Base-by-base conservation (phyloP, 2,329 filamentous ascomycete genomes). In the Alternaria gaisen region DNA sequence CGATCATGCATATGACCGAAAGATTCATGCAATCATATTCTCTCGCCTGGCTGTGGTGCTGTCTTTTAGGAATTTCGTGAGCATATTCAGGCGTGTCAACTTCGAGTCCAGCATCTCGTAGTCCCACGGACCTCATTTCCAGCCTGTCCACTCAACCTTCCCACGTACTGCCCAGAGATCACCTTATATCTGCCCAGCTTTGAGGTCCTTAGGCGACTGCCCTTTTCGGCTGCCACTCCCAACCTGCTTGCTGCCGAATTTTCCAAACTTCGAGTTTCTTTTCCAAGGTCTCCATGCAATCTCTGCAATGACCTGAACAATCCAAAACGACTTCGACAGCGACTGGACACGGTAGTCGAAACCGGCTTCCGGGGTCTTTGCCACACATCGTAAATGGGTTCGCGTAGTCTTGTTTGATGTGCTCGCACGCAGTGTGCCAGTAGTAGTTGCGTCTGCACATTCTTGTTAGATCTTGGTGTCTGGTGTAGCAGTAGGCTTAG, bases 391-490 rank as follows among this genome's bases (percentile, higher is more conserved):
- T 52, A n/a, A 52, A 41, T 8, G 36, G 36, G 22, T 41, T 41
- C 10, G 34, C 24, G 24, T 52, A n/a, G 50, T 40, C 14, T 38
- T 26, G 50, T 30, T 10, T 41, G 2, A 12, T 30, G 50, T 52
- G 50, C n/a, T 30, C 36, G 34, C 50, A 52, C 8, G 50, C 34
- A 16, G 36, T 41, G 24, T 52, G 24, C n/a, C 22, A n/a, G 50
- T 20, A 16, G 50, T 28, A 41, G 50, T 52, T 52, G 36, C 50
- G 50, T 28, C 36, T 52, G 34, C 50, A 52, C 50, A 52, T 52
- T 4, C 4, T 41, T 52, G 50, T 52, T 38, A 41, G 36, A 30
- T 28, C 18, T 18, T 52, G n/a, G 10, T 4, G 34, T 20, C 28
- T 26, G n/a, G 16, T 41, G 50, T 28, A 20, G 22, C 30, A 28